Base-by-base conservation (phyloP, 2,329 filamentous ascomycete genomes). In the Colletotrichum trifolii region DNA sequence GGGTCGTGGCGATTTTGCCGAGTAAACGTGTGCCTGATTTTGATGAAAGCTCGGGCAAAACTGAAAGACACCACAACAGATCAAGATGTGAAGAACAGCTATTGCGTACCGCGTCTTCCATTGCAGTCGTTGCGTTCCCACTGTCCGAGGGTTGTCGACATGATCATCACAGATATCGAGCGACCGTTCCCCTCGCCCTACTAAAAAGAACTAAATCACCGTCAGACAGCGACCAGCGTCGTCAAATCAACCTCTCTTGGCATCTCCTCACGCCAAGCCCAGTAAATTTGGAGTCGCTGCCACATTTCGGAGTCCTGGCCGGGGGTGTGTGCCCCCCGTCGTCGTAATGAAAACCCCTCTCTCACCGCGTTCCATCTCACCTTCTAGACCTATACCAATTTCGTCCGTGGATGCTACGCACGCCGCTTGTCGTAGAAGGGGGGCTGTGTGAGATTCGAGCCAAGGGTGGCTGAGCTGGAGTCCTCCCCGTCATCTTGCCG, bases 221-320 rank as follows among this genome's bases (percentile, higher is more conserved):
- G 42, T 13, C 42, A n/a, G 9, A 10, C 38, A 45, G 15, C 10
- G 17, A 48, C 8, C 5, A 6, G 35, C 10, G 52, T 35, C 11
- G 39, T 45, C 52, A 40, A 35, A 35, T 15, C 39, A 35, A 15
- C 3, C 15, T 9, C 25, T 49, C 45, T 58, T 58, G 54, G 36
- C 36, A 15, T 11, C 17, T 43, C 45, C 55, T 43, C 35, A 58
- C 38, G 55, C 46, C 46, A 58, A 50, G 55, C 54, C 3, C 8
- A 9, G 38, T 0, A 39, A 39, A 33, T 25, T 47, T 34, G 42
- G 43, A 43, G 55, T 49, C 38, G 4, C 5, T 13, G 10, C 43
- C 43, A 11, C 15, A 10, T 46, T 40, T 40, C 9, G 38, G 38
- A 40, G 9, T 40, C 13, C 9, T 9, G 13, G 38, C 13, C 38